These are phyloP conservation scores for Neurospora tetrasperma DNA, from an alignment of 495 filamentous ascomycete genomes.

Conservation along the genomic window DNA sequence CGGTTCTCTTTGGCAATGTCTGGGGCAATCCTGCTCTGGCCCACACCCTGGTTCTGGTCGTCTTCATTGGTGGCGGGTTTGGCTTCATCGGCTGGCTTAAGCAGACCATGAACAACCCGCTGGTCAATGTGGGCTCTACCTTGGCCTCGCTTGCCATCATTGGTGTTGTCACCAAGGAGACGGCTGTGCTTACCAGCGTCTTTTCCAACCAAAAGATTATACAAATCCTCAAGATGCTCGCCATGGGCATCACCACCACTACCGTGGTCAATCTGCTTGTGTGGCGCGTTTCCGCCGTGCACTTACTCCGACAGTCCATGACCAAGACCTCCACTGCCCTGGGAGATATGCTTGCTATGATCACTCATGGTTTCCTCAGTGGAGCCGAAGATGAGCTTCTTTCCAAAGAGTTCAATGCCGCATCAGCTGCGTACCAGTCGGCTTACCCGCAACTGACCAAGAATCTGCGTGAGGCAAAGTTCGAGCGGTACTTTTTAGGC, in stretches of 20 bases:
- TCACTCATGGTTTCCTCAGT: slow-evolving; percentile 75
- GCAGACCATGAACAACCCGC: slow-evolving; percentile 70
- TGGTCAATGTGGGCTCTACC: slow-evolving; percentile 87
- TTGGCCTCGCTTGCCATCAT: slow-evolving; percentile 86
- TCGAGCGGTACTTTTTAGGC: slow-evolving; percentile 78
- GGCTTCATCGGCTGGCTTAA: slow-evolving; percentile 92
- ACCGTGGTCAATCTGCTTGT: slow-evolving; percentile 69
- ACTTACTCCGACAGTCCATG: slow-evolving; percentile 64
- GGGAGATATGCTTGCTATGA: slow-evolving; percentile 69
- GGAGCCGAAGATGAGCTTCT: slow-evolving; percentile 73
- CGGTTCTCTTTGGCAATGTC: slow-evolving; percentile 59
- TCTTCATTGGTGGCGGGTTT: slow-evolving; percentile 83
- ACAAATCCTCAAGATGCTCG: slow-evolving; percentile 83
- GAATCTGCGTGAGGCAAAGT: slow-evolving; percentile 77
- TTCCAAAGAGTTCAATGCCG: slow-evolving; percentile 50
- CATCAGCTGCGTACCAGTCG: slow-evolving; percentile 55
- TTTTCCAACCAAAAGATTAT: slow-evolving; percentile 74
- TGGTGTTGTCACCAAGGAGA: slow-evolving; percentile 87
- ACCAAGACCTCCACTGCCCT: slow-evolving; percentile 65
- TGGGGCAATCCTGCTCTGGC: slow-evolving; percentile 57
- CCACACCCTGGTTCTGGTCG: slow-evolving; percentile 68
- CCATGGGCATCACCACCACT: slow-evolving; percentile 73
- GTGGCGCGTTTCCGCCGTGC: slow-evolving; percentile 72
- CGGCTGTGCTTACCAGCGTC: slow-evolving; percentile 65
- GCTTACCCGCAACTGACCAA: slow-evolving; percentile 66